Percentiles rank a stretch among this genome's conserved stretches.
phyloP scores from a whole-genome alignment of 345 rosid genomes.

The Salix viminalis region DNA sequence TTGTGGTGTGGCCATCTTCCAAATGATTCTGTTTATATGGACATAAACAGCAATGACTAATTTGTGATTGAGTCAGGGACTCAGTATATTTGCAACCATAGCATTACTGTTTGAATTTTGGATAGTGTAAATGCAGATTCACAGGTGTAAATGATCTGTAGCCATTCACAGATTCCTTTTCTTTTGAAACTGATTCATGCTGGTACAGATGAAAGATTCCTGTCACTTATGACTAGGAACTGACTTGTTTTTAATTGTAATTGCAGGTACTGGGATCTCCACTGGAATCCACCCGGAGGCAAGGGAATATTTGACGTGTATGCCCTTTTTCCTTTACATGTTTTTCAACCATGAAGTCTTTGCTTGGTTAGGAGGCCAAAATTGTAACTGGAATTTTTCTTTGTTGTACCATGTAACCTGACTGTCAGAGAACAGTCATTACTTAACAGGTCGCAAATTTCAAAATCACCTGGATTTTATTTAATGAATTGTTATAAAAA shows the following conservation, averaged over 20 bases:
- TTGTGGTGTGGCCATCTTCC: neutral
- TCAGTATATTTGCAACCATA: neutral
- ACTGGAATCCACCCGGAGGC: constrained; percentile 27
- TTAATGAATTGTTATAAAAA: no score
- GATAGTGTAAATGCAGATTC: neutral
- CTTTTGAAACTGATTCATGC: neutral
- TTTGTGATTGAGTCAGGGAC: neutral
- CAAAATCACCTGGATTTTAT: no score
- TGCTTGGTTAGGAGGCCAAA: constrained; percentile 1
- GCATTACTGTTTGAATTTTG: neutral
- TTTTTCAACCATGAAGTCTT: neutral
- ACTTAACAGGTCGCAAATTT: neutral
- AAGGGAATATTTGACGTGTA: constrained; percentile 32
- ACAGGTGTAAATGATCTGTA: neutral
- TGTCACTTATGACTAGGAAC: neutral
- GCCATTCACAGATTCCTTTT: neutral
- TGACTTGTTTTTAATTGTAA: neutral
- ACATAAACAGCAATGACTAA: neutral
- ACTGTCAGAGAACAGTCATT: neutral
- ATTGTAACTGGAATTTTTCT: neutral
- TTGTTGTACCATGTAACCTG: neutral
- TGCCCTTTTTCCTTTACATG: neutral
- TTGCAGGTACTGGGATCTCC: constrained; percentile 29
- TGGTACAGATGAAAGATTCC: neutral
- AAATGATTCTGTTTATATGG: neutral